Evolutionary conservation across 352 stramenopile species (phyloP), one percentile per base, ranked within the genome.

Genomic region (Phytophthora constricta): DNA sequence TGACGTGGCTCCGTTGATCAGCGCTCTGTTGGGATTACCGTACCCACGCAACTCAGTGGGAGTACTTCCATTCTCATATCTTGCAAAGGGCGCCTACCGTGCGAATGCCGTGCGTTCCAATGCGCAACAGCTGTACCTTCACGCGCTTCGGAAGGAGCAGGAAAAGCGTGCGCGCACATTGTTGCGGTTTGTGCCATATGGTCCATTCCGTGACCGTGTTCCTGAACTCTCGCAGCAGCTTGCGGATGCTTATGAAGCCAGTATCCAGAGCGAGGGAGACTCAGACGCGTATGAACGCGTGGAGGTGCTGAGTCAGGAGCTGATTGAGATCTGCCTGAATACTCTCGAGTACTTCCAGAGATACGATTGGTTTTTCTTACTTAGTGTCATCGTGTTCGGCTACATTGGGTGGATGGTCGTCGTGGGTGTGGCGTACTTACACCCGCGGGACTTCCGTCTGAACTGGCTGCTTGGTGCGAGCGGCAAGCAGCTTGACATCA

Each of bases 11-110:
- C 86, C 86, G 14, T 70, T 95, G 3, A 78, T 93, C 37, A 89
- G 82, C 49, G 72, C 85, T 41, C 58, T 96, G 23, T 60, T 96
- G 14, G 88, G 88, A 3, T 34, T 91, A 2, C 85, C 86, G 28
- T 92, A 92, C 42, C 86, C 88, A 0, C 80, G 87, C n/a, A 96
- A 96, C 52, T 96, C 88, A 22, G 84, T 95, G 4, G 86, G 86
- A 23, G 80, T 92, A 17, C 62, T 95, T 34, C 88, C 86, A 11
- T 92, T 91, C 31, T 82, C 79, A 47, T 93, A 84, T 63, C 52
- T 96, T 5, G 62, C 80, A 0, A 74, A 80, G n/a, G 83, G 83
- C 11, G 58, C 58, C 5, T 94, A 94, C 66, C 79, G 83, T 23
- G 81, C 86, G 7, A 70, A 80, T 19, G 84, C 87, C 14, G 86